A percentile compares a stretch with the other conserved stretches of the same genome.
These are phyloP conservation scores for Whalleya microplaca DNA, from an alignment of 2,329 filamentous ascomycete species.

Conservation along the genomic window DNA sequence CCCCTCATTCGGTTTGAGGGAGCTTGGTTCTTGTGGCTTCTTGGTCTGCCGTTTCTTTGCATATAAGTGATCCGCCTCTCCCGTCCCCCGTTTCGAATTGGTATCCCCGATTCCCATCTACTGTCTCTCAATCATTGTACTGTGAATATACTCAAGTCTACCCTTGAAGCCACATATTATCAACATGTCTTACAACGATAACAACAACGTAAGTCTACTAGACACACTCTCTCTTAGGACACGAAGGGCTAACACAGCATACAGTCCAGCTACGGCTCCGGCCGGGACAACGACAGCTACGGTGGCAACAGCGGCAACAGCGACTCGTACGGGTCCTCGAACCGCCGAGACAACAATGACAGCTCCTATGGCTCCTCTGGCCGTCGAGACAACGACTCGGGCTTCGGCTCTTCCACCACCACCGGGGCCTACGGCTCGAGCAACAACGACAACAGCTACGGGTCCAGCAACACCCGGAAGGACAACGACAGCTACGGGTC, in stretches of 20 bases:
- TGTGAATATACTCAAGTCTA: neutral
- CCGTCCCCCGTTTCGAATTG: neutral
- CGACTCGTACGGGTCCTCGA: conserved; percentile 16
- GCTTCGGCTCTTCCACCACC: conserved; percentile 7
- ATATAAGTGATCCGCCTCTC: conserved; percentile 14
- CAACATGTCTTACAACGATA: conserved; percentile 51
- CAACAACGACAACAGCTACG: conserved; percentile 13
- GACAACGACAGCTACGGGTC: conserved; percentile 27
- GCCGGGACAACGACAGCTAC: conserved; percentile 13
- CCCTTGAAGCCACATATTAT: neutral
- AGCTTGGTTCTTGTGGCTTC: neutral
- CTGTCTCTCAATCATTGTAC: neutral
- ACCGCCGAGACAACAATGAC: too few species aligned
- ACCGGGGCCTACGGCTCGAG: neutral
- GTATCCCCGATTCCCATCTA: neutral
- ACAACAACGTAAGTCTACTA: conserved; percentile 41
- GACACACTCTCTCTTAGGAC: neutral
- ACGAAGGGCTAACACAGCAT: conserved; percentile 4
- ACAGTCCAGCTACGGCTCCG: conserved; percentile 28
- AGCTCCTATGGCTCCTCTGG: too few species aligned
- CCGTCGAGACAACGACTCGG: conserved; percentile 28
- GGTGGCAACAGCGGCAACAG: conserved; percentile 3
- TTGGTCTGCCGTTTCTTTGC: conserved; percentile 11
- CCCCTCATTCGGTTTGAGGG: conserved; percentile 11
- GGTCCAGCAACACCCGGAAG: conserved; percentile 13